Conservation (phyloP, 2,329 filamentous ascomycete species). For the Penicillium freii region DNA sequence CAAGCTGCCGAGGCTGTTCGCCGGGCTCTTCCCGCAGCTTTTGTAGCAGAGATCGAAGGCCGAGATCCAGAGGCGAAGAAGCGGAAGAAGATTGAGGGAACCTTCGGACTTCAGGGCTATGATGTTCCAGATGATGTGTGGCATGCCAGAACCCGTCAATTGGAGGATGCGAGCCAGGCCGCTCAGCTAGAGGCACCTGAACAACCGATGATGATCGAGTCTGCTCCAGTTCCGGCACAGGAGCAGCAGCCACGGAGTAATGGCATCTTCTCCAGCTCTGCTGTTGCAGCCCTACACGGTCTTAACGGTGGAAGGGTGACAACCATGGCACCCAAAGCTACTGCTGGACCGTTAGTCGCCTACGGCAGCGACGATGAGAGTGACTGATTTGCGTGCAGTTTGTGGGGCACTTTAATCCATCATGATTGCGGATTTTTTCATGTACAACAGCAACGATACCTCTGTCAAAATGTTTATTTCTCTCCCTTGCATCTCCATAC, state of each 20-base stretch:
- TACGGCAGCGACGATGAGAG: slow-evolving; percentile 90
- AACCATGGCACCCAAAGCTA: slow-evolving; percentile 40
- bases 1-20: slow-evolving; percentile 94
- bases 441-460: slow-evolving; percentile 40
- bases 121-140: slow-evolving; percentile 93
- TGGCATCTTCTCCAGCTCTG: slow-evolving; percentile 79
- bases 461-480: slow-evolving; percentile 17
- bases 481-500: slow-evolving; percentile 6
- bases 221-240: slow-evolving; percentile 32
- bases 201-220: slow-evolving; percentile 48
- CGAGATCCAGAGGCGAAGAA: slow-evolving; percentile 83
- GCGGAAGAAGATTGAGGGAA: slow-evolving; percentile 82
- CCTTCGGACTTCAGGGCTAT: slow-evolving; percentile 85
- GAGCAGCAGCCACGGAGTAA: slow-evolving; percentile 39
- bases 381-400: slow-evolving; percentile 42
- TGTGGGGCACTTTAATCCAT: slow-evolving; percentile 5
- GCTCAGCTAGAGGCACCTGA: slow-evolving; percentile 56
- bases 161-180: slow-evolving; percentile 61
- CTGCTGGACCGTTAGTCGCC: slow-evolving; percentile 71
- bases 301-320: slow-evolving; percentile 45
- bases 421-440: slow-evolving; percentile 16
- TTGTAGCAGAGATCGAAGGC: slow-evolving; percentile 91
- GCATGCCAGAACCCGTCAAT: slow-evolving; percentile 74
- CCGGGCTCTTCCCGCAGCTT: slow-evolving; percentile 80
- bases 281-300: slow-evolving; percentile 72